Percentiles rank a stretch among this genome's conserved stretches.
Evolutionary conservation across 352 stramenopile genomes (phyloP).

Genomic region (Phytophthora vignae): DNA sequence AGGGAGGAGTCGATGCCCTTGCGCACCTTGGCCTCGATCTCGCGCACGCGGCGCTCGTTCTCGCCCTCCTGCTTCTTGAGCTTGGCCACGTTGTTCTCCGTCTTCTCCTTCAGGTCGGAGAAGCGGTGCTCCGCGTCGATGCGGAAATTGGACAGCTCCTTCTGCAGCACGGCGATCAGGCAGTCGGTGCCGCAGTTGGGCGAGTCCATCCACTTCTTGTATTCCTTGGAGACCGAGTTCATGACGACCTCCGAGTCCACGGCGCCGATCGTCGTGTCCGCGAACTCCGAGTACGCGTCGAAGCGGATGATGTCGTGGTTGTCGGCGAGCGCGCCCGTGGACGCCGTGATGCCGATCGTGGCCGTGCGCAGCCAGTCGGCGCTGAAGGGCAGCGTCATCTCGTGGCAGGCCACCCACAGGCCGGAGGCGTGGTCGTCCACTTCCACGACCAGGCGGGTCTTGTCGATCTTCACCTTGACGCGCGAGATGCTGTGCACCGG

Average conservation of each 20-base stretch:
- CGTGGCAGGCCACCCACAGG: slow-evolving; percentile 71
- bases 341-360: slow-evolving; percentile 80
- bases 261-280: slow-evolving; percentile 46
- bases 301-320: slow-evolving; percentile 90
- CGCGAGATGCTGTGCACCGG: slow-evolving; percentile 84
- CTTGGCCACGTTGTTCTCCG: slow-evolving; percentile 80
- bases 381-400: slow-evolving; percentile 68
- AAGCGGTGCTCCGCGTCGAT: slow-evolving; percentile 86
- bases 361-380: slow-evolving; percentile 64
- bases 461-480: slow-evolving; percentile 80
- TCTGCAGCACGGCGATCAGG: slow-evolving; percentile 79
- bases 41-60: slow-evolving; percentile 76
- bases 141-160: slow-evolving; percentile 83
- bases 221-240: slow-evolving; percentile 87
- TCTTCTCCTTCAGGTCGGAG: slow-evolving; percentile 88
- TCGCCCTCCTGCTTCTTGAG: slow-evolving; percentile 78
- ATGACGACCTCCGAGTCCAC: slow-evolving; percentile 77
- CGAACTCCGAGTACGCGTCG: slow-evolving; percentile 69
- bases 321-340: slow-evolving; percentile 82
- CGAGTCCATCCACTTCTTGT: slow-evolving; percentile 85
- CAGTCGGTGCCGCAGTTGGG: slow-evolving; percentile 81
- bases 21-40: slow-evolving; percentile 73
- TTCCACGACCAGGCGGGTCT: slow-evolving; percentile 64
- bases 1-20: slow-evolving; percentile 72
- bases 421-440: slow-evolving; percentile 70